These are phyloP conservation scores for Papiliotrema fonsecae DNA, from an alignment of 1,284 basidiomycete genomes.

Conservation along the genomic window DNA sequence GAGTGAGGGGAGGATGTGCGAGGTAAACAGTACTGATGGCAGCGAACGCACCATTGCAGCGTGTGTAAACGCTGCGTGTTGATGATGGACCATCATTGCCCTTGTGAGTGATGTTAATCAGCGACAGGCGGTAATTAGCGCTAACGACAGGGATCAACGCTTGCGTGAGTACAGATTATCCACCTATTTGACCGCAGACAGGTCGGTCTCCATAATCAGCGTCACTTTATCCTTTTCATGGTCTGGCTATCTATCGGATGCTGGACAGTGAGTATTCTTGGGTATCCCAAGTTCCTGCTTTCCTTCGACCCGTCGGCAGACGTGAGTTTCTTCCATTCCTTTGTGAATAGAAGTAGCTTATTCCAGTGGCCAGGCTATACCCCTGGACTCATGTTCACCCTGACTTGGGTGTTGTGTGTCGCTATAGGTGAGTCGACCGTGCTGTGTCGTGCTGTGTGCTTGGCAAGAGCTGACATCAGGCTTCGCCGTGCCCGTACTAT, in stretches of 20 bases:
- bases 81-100: slow-evolving; percentile 93
- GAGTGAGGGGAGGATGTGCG: slow-evolving; percentile 27
- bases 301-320: slow-evolving; percentile 57
- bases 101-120: slow-evolving; percentile 55
- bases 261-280: slow-evolving; percentile 57
- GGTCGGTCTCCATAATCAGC: slow-evolving; percentile 88
- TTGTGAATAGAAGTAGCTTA: neutral
- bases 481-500: slow-evolving; percentile 75
- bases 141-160: slow-evolving; percentile 78
- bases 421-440: slow-evolving; percentile 52
- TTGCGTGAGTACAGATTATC: slow-evolving; percentile 56
- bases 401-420: slow-evolving; percentile 69
- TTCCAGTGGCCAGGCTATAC: slow-evolving; percentile 60
- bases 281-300: slow-evolving; percentile 55
- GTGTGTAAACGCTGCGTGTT: slow-evolving; percentile 88
- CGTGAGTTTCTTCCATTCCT: slow-evolving; percentile 33
- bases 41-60: slow-evolving; percentile 93
- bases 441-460: slow-evolving; percentile 4
- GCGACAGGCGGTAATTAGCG: neutral
- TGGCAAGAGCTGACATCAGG: slow-evolving; percentile 24
- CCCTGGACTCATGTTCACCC: slow-evolving; percentile 65
- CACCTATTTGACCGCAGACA: slow-evolving; percentile 10
- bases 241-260: slow-evolving; percentile 65
- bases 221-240: slow-evolving; percentile 95
- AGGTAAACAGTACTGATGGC: slow-evolving; percentile 8